phyloP scores from a whole-genome alignment of 257 asterid species.

The Solanum acaule region DNA sequence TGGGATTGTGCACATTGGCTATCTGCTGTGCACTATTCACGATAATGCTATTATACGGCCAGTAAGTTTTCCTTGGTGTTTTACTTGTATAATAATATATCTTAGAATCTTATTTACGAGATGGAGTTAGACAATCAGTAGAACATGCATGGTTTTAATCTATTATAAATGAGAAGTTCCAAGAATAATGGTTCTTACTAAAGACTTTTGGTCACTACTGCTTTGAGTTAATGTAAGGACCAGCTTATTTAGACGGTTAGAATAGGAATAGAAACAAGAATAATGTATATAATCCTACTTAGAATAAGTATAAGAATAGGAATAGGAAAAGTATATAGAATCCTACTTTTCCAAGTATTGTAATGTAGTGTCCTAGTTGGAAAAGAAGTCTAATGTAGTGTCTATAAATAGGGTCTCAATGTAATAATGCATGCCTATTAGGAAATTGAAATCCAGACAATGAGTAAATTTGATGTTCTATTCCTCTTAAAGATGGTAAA shows the following conservation, averaged over 20 bases:
- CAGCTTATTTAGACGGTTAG: background rate
- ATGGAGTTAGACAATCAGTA: background rate
- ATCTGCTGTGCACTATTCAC: constrained; percentile 67
- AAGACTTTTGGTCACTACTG: background rate
- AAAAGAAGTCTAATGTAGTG: no score
- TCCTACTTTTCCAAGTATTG: no score
- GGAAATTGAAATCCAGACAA: no score
- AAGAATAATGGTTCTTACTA: background rate
- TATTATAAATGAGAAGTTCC: background rate
- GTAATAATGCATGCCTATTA: no score
- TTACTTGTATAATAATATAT: background rate
- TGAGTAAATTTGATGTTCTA: no score
- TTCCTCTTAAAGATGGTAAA: no score
- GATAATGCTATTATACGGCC: constrained; percentile 81
- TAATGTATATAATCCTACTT: no score
- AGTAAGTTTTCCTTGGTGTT: constrained; percentile 41
- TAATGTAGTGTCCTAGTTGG: no score
- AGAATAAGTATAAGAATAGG: no score
- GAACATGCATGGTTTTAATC: background rate
- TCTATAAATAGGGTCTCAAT: no score
- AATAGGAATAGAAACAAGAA: no score
- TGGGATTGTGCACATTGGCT: constrained; percentile 69
- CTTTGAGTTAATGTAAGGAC: background rate
- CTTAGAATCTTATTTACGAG: background rate
- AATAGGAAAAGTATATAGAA: no score